Evolutionary conservation across 2,329 filamentous ascomycete genomes (phyloP).

Genomic region (Cladosporium colombiae): DNA sequence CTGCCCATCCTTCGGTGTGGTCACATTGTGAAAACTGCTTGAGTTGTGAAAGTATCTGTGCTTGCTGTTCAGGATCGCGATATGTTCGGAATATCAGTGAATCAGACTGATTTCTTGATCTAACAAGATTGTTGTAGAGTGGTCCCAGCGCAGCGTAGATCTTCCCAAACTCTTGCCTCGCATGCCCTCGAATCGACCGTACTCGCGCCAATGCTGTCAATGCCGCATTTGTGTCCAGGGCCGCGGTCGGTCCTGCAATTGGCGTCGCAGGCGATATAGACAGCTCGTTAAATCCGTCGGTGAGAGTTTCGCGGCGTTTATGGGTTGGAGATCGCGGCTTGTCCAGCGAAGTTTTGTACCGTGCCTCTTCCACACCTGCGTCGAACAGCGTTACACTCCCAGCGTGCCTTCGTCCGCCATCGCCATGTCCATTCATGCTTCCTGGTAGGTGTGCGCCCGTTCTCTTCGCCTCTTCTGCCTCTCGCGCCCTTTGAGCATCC

Average conservation of each 20-base stretch:
- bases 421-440: conserved; percentile 39
- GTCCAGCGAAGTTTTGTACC: conserved; percentile 47
- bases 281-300: conserved; percentile 81
- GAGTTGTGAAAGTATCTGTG: conserved; percentile 82
- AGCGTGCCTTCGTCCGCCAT: conserved; percentile 28
- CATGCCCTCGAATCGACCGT: conserved; percentile 78
- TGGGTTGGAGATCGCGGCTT: conserved; percentile 30
- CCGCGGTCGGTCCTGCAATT: conserved; percentile 27
- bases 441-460: conserved; percentile 38
- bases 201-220: conserved; percentile 70
- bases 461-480: conserved; percentile 43
- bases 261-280: conserved; percentile 47
- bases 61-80: conserved; percentile 84
- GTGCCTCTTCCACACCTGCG: conserved; percentile 55
- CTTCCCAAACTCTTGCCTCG: conserved; percentile 86
- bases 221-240: conserved; percentile 63
- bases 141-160: conserved; percentile 85
- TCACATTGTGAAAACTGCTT: conserved; percentile 78
- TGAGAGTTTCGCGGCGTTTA: conserved; percentile 40
- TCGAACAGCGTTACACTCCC: conserved; percentile 70
- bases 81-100: conserved; percentile 85
- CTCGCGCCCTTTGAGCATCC: conserved; percentile 55
- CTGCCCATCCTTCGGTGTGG: conserved; percentile 70
- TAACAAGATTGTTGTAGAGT: conserved; percentile 81
- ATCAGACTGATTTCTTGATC: conserved; percentile 72